Percentiles rank a stretch among this genome's conserved stretches.
These are phyloP conservation scores for Coniosporium tulheliwenetii DNA, from an alignment of 2,329 filamentous ascomycete species.

Conservation along the genomic window DNA sequence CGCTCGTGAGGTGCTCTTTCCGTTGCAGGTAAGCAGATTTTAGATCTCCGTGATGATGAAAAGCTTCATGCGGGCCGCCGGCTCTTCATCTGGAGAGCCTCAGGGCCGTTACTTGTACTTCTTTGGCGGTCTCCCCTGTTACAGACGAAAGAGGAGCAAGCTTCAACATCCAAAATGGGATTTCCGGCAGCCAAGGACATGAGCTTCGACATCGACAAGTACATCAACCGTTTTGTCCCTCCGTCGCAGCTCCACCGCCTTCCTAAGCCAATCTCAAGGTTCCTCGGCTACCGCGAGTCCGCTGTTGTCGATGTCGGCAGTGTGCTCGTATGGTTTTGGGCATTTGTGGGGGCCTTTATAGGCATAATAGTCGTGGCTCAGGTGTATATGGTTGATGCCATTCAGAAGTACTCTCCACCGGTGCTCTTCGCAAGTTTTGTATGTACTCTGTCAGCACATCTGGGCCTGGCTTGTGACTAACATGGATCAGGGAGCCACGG, in stretches of 20 bases:
- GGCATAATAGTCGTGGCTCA: slow-evolving; percentile 26
- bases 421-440: slow-evolving; percentile 27
- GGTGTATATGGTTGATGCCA: slow-evolving; percentile 19
- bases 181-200: slow-evolving; percentile 7
- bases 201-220: slow-evolving; percentile 62
- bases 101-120: no score
- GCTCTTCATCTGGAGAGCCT: no score
- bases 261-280: slow-evolving; percentile 50
- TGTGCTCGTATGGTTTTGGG: slow-evolving; percentile 24
- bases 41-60: no score
- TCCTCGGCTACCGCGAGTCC: slow-evolving; percentile 35
- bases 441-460: slow-evolving; percentile 5
- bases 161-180: slow-evolving; percentile 1
- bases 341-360: slow-evolving; percentile 26
- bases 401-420: slow-evolving; percentile 23
- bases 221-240: slow-evolving; percentile 56
- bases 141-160: no score
- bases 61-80: no score
- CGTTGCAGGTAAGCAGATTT: no score
- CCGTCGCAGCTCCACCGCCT: slow-evolving; percentile 47
- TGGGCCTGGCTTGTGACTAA: not conserved
- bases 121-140: no score
- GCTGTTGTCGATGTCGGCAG: slow-evolving; percentile 23
- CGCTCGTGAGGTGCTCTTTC: no score
- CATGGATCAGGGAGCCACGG: slow-evolving; percentile 25